Conservation (phyloP, 345 rosid genomes). For the Camelina sativa region DNA sequence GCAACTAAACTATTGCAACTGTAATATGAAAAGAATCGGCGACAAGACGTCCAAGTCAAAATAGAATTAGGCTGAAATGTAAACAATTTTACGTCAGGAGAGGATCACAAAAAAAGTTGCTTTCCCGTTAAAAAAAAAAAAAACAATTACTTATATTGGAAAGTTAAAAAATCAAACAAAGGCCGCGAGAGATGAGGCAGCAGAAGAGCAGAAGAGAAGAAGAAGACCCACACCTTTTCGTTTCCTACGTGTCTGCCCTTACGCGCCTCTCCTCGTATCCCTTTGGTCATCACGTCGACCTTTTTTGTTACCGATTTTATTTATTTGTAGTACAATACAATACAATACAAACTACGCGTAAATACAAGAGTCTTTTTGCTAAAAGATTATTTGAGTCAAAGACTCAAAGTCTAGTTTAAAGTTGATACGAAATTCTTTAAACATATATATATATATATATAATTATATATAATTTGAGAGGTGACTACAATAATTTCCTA, state of each 20-base stretch:
- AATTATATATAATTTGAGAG: background rate
- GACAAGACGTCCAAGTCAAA: slow-evolving; percentile 44
- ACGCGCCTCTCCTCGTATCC: slow-evolving; percentile 34
- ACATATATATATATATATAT: too few relatives aligned
- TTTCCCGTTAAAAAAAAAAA: slow-evolving; percentile 24
- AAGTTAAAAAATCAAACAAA: slow-evolving; percentile 32
- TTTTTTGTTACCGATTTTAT: slow-evolving; percentile 15
- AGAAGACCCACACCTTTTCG: slow-evolving; percentile 14
- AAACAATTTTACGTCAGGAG: slow-evolving; percentile 31
- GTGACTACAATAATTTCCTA: background rate
- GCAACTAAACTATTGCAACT: slow-evolving; percentile 31
- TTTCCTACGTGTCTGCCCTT: slow-evolving; percentile 43
- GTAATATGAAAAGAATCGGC: slow-evolving; percentile 40
- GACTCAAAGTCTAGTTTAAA: too few relatives aligned
- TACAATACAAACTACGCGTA: background rate
- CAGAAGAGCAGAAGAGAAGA: too few relatives aligned
- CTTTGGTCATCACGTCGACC: slow-evolving; percentile 39
- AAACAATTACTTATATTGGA: background rate
- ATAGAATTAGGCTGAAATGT: slow-evolving; percentile 40
- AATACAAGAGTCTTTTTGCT: background rate
- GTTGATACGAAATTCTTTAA: background rate
- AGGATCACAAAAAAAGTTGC: slow-evolving; percentile 8
- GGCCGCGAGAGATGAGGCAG: slow-evolving; percentile 39
- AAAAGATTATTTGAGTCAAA: background rate
- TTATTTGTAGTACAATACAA: background rate